phyloP scores from a whole-genome alignment of 768 basidiomycete genomes.

The Suillus subalutaceus region DNA sequence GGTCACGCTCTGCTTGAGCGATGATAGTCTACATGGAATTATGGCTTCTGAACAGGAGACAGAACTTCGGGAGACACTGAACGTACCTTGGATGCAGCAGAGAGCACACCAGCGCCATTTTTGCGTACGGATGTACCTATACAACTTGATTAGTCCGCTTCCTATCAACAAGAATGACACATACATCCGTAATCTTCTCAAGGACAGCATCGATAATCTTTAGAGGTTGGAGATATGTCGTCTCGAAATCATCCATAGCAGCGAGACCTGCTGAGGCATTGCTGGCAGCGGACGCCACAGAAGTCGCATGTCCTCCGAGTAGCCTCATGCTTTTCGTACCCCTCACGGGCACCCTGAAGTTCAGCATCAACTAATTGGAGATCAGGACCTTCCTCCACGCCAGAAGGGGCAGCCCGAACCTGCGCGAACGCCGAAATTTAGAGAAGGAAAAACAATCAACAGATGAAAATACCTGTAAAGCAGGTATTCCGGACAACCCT shows the following conservation, averaged over 20 bases:
- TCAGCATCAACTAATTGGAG: not conserved
- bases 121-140: constrained; percentile 12
- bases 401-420: not conserved
- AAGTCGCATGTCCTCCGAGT: not conserved
- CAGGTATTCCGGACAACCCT: not conserved
- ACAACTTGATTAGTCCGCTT: not conserved
- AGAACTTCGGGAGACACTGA: too few relatives aligned
- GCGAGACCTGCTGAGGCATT: not conserved
- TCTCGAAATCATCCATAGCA: not conserved
- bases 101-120: constrained; percentile 10
- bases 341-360: not conserved
- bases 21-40: constrained; percentile 1
- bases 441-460: not conserved
- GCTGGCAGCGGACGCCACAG: not conserved
- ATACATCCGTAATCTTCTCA: not conserved
- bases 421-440: not conserved
- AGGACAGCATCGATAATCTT: constrained; percentile 1
- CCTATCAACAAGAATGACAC: not conserved
- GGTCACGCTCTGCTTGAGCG: constrained; percentile 10
- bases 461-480: not conserved
- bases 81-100: constrained; percentile 2
- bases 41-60: not conserved
- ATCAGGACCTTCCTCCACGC: not conserved
- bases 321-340: not conserved
- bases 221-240: constrained; percentile 8